Evolutionary conservation across 345 rosid species (phyloP).

Genomic region (Moricandia arvensis): DNA sequence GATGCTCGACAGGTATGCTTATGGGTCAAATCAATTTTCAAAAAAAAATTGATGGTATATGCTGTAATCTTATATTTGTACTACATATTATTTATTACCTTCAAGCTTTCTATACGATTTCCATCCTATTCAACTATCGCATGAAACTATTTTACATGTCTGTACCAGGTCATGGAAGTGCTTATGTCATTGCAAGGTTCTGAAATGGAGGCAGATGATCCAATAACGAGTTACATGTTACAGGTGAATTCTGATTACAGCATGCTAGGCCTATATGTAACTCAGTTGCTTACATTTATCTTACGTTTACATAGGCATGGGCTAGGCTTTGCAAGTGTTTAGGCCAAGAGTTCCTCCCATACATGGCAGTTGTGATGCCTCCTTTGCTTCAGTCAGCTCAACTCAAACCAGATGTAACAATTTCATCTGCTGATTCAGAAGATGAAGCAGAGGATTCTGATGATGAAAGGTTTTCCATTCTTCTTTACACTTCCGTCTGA

Average conservation of each 20-base stretch:
- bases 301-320: slow-evolving; percentile 68
- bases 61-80: neutral
- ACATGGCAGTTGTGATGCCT: slow-evolving; percentile 97
- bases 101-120: neutral
- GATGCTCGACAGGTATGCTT: slow-evolving; percentile 88
- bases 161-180: slow-evolving; percentile 91
- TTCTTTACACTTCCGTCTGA: neutral
- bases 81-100: neutral
- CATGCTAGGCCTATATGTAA: slow-evolving; percentile 1
- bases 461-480: slow-evolving; percentile 74
- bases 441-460: slow-evolving; percentile 88
- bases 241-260: slow-evolving; percentile 52
- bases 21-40: neutral
- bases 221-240: slow-evolving; percentile 96
- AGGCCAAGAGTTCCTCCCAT: slow-evolving; percentile 98
- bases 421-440: slow-evolving; percentile 95
- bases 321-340: slow-evolving; percentile 98
- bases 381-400: slow-evolving; percentile 97
- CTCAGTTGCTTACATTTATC: slow-evolving; percentile 4
- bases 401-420: slow-evolving; percentile 97
- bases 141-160: slow-evolving; percentile 1
- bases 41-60: neutral
- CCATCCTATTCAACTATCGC: neutral
- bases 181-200: slow-evolving; percentile 98
- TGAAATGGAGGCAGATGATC: slow-evolving; percentile 96